phyloP scores from a whole-genome alignment of 1,139 yeast genomes.

The Meyerozyma athensensis region DNA sequence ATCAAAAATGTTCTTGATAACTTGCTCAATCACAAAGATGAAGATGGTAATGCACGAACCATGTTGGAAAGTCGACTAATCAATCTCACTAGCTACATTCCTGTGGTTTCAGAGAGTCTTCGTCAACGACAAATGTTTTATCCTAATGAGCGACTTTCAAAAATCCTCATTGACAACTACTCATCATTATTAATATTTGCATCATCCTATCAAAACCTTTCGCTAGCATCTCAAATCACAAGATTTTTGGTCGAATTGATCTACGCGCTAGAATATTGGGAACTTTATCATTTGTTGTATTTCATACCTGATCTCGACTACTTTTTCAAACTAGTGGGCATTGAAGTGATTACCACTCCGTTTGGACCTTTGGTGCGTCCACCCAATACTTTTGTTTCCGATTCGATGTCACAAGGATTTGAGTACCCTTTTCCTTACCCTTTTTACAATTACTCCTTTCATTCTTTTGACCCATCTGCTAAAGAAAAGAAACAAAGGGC shows the following conservation, averaged over 20 bases:
- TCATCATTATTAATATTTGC: constrained; percentile 25
- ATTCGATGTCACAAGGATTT: constrained; percentile 37
- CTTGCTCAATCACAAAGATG: background rate
- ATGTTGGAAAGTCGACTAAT: constrained; percentile 4
- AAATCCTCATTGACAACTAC: constrained; percentile 38
- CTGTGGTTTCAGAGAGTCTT: constrained; percentile 3
- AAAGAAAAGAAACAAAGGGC: constrained; percentile 24
- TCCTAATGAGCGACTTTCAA: constrained; percentile 37
- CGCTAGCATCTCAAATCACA: constrained; percentile 35
- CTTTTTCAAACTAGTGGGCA: constrained; percentile 30
- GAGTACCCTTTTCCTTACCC: constrained; percentile 47
- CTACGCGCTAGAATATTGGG: constrained; percentile 43
- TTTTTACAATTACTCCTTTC: constrained; percentile 43
- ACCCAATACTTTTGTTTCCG: constrained; percentile 34
- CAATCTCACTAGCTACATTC: constrained; percentile 5
- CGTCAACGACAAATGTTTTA: constrained; percentile 13
- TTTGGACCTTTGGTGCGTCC: constrained; percentile 41
- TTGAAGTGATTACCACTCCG: constrained; percentile 34
- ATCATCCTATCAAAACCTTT: constrained; percentile 33
- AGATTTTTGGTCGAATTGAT: constrained; percentile 36
- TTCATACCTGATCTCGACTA: constrained; percentile 30
- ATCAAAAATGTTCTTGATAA: background rate
- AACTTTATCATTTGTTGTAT: constrained; percentile 37
- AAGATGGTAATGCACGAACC: background rate
- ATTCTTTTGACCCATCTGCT: constrained; percentile 29